Base-by-base conservation (phyloP, 1,284 basidiomycete species). In the Rhodotorula sp. region DNA sequence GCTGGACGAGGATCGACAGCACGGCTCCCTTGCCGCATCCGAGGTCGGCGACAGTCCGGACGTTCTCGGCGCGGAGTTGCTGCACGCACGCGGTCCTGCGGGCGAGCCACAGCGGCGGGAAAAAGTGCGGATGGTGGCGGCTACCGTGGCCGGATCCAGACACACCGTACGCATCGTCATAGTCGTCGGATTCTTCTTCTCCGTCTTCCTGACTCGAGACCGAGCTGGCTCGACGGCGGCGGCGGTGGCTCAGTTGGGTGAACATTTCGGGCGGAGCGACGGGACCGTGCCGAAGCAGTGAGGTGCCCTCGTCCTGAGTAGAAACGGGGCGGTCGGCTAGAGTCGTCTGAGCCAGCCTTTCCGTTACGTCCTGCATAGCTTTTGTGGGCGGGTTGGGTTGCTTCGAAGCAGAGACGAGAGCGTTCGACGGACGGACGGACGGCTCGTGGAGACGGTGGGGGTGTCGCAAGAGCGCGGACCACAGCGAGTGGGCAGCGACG, bases 21-120 rank as follows among this genome's bases (percentile, higher is more conserved):
- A 92, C 83, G 58, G 87, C 83, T 33, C 91, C 91, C 80, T 89
- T 86, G 51, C 90, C 91, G 75, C 91, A 93, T 7, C 91, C 91
- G 33, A 91, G 82, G 76, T 93, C 91, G 57, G 91, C 81, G 18
- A 91, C 90, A 76, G 85, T 83, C 18, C 83, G 83, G 56, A 90
- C 83, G 26, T 80, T 80, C 74, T 90, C 87, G 45, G 83, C 82
- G 46, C 88, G 82, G 56, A 92, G 81, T 29, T 85, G 80, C 69
- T 88, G 85, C 6, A 91, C 82, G 29, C 90, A 84, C 87, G 88
- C 91, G 67, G 87, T 86, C 64, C 88, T 83, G 55, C 90, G 83
- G 76, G 91, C 88, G 29, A 88, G 84, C 73, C 84, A 85, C 24
- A 92, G 83, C 0, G 87, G 86, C n/a, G 90, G 90, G 68, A 86